A percentile compares a stretch with the other conserved stretches of the same genome.
Conservation (phyloP, 1,284 basidiomycete genomes). For the Trametes polyzona region DNA sequence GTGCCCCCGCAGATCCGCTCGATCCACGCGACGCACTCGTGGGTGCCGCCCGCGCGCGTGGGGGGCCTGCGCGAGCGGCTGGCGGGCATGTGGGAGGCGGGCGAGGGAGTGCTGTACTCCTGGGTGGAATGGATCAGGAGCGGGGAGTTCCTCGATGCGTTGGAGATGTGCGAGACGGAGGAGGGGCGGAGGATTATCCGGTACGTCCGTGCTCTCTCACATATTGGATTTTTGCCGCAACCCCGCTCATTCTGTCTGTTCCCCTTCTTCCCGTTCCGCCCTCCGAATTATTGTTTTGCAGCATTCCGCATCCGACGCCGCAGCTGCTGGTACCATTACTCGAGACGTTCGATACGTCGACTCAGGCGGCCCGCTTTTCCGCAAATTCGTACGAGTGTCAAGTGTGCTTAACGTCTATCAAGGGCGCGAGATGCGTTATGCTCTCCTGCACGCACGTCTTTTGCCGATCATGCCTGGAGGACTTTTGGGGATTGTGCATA, state of each 20-base stretch:
- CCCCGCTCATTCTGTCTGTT: neutral
- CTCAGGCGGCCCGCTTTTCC: conserved; percentile 55
- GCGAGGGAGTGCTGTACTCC: conserved; percentile 62
- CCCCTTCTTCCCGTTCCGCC: neutral
- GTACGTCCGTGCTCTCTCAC: conserved; percentile 39
- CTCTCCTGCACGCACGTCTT: conserved; percentile 74
- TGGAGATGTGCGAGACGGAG: conserved; percentile 36
- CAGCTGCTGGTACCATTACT: conserved; percentile 53
- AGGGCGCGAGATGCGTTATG: conserved; percentile 69
- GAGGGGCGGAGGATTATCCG: conserved; percentile 42
- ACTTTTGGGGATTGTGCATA: conserved; percentile 78
- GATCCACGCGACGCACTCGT: conserved; percentile 59
- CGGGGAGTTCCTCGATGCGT: conserved; percentile 57
- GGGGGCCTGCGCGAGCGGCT: conserved; percentile 48
- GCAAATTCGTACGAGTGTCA: conserved; percentile 66
- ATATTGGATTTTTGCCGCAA: neutral
- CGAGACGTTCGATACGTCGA: conserved; percentile 49
- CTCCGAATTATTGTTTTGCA: conserved; percentile 35
- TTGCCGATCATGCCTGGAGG: conserved; percentile 69
- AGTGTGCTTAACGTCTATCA: conserved; percentile 70
- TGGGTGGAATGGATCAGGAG: conserved; percentile 74
- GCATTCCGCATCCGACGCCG: conserved; percentile 60
- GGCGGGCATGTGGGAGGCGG: conserved; percentile 58
- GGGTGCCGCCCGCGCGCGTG: conserved; percentile 50
- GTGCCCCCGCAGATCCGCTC: conserved; percentile 57